Conservation (phyloP, 768 basidiomycete species). For the Termitomyces sp. region DNA sequence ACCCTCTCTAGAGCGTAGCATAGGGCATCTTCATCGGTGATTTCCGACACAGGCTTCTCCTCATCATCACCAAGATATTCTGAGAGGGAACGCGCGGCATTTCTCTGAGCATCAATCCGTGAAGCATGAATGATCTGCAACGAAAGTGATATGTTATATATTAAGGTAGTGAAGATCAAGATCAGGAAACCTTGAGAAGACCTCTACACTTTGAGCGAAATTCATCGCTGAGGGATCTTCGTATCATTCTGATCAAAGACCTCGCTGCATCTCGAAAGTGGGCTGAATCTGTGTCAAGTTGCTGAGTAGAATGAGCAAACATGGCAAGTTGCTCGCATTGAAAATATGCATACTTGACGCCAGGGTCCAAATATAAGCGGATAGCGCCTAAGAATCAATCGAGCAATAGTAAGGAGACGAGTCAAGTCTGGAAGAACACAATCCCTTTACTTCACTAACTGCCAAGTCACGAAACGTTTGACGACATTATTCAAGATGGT, state of each 20-base stretch:
- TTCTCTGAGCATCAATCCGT: slow-evolving; percentile 18
- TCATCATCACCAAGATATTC: slow-evolving; percentile 16
- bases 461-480: slow-evolving; percentile 48
- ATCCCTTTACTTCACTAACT: slow-evolving; percentile 50
- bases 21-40: slow-evolving; percentile 32
- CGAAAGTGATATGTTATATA: neutral
- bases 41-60: neutral
- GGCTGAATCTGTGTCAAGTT: slow-evolving; percentile 47
- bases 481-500: slow-evolving; percentile 46
- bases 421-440: neutral
- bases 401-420: neutral
- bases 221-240: slow-evolving; percentile 40
- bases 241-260: slow-evolving; percentile 46
- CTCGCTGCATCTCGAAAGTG: slow-evolving; percentile 43
- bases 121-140: slow-evolving; percentile 23
- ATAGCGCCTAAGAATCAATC: slow-evolving; percentile 47
- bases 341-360: slow-evolving; percentile 40
- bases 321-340: slow-evolving; percentile 3
- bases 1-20: slow-evolving; percentile 37
- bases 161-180: neutral
- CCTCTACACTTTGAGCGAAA: slow-evolving; percentile 42
- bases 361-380: slow-evolving; percentile 73
- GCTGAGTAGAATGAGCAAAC: slow-evolving; percentile 30
- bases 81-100: slow-evolving; percentile 23
- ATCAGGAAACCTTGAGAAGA: slow-evolving; percentile 39